Percentiles rank a stretch among this genome's conserved stretches.
These are phyloP conservation scores for Didymella exigua DNA, from an alignment of 2,329 filamentous ascomycete genomes.

Conservation along the genomic window DNA sequence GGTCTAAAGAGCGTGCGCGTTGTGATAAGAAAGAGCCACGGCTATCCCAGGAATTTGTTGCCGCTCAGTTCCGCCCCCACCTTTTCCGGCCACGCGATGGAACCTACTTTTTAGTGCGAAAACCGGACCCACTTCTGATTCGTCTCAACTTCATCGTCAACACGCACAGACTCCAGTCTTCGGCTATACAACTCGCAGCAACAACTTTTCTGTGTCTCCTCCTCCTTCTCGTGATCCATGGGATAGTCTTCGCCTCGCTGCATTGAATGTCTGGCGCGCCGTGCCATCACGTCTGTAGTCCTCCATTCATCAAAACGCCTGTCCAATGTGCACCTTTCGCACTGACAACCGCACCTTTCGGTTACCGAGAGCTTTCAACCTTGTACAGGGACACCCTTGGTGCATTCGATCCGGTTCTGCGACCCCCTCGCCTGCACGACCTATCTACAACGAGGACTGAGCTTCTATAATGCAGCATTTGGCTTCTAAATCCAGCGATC, in stretches of 20 bases:
- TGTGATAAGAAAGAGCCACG: not conserved
- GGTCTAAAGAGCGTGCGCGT: not conserved
- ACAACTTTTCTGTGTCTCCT: not conserved
- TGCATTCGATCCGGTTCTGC: too few relatives aligned
- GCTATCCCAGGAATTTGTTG: constrained; percentile 16
- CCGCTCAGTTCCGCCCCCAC: constrained; percentile 4
- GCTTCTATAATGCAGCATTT: not conserved
- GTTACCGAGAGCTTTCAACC: too few relatives aligned
- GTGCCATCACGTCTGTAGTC: not conserved
- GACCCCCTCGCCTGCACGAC: too few relatives aligned
- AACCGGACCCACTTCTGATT: not conserved
- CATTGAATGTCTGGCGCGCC: not conserved
- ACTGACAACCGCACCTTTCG: too few relatives aligned
- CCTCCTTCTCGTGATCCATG: not conserved
- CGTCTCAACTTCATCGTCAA: too few relatives aligned
- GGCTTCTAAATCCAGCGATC: not conserved
- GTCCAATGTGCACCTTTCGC: too few relatives aligned
- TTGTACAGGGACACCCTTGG: too few relatives aligned
- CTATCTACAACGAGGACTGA: not conserved
- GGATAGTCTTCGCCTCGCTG: not conserved
- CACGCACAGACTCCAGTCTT: not conserved
- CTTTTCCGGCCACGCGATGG: not conserved
- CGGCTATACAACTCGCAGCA: not conserved
- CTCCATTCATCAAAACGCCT: not conserved
- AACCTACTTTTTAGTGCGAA: not conserved